Conservation (phyloP, 129 eudicot genomes). For the Saposhnikovia divaricata region DNA sequence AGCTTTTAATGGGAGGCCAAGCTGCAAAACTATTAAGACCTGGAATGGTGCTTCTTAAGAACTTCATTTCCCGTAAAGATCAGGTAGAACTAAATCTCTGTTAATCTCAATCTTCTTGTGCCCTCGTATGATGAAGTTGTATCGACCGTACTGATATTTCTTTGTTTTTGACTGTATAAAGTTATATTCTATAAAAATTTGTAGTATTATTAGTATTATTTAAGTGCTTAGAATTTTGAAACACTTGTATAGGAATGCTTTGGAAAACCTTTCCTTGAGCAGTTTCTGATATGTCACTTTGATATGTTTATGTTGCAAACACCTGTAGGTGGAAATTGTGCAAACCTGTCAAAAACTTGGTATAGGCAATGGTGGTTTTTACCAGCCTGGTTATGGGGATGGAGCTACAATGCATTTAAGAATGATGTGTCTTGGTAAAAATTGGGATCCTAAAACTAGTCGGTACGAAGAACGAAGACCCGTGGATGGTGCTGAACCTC, state of each 20-base stretch:
- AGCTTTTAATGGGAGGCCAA: conserved; percentile 23
- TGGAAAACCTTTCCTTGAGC: not conserved
- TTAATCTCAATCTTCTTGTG: not conserved
- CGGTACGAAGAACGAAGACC: conserved; percentile 34
- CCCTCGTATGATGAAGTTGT: not conserved
- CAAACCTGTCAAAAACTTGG: conserved; percentile 58
- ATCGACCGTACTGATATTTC: not conserved
- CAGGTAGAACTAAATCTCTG: conserved; percentile 37
- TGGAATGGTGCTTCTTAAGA: conserved; percentile 70
- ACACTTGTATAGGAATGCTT: not conserved
- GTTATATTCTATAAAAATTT: not conserved
- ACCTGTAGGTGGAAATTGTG: conserved; percentile 40
- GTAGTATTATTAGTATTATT: not conserved
- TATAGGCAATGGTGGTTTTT: conserved; percentile 60
- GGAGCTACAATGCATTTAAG: conserved; percentile 50
- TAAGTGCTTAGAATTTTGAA: not conserved
- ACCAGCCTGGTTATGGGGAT: conserved; percentile 54
- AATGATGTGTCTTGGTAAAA: conserved; percentile 90
- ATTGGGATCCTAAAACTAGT: conserved; percentile 73
- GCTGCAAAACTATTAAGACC: conserved; percentile 30
- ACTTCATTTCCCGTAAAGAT: conserved; percentile 42
- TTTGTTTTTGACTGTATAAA: not conserved
- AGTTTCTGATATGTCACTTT: not conserved
- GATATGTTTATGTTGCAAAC: not conserved
- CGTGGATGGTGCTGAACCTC: conserved; percentile 58